Conservation (phyloP, 345 rosid genomes). For the Excoecaria cochinchinensis region DNA sequence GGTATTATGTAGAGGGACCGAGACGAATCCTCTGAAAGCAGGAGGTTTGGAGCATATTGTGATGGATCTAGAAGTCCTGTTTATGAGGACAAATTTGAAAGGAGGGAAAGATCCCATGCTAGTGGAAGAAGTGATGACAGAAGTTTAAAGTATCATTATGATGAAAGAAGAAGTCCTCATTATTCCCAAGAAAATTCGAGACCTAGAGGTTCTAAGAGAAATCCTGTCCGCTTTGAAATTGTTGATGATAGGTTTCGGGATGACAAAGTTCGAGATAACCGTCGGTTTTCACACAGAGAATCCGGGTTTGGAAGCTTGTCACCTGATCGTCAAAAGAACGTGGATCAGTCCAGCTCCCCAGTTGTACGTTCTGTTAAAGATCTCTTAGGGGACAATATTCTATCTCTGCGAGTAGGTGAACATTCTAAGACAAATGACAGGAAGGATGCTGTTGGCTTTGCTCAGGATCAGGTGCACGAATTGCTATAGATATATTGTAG, state of each 20-base stretch:
- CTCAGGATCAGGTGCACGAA: conserved; percentile 26
- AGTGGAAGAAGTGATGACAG: conserved; percentile 46
- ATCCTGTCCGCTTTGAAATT: conserved; percentile 69
- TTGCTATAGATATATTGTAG: neutral
- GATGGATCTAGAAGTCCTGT: conserved; percentile 44
- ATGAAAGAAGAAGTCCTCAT: conserved; percentile 58
- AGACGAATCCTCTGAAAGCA: conserved; percentile 43
- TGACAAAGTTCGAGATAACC: conserved; percentile 35
- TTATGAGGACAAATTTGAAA: conserved; percentile 39
- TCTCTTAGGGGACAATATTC: conserved; percentile 30
- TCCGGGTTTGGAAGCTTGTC: conserved; percentile 42
- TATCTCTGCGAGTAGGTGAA: conserved; percentile 25
- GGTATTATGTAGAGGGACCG: conserved; percentile 38
- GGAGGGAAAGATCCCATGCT: conserved; percentile 31
- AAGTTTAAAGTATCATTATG: conserved; percentile 39
- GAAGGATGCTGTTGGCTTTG: conserved; percentile 28
- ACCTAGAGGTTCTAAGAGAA: conserved; percentile 46
- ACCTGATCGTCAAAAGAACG: conserved; percentile 38
- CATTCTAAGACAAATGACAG: conserved; percentile 25
- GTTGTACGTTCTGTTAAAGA: conserved; percentile 39
- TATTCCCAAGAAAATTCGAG: conserved; percentile 43
- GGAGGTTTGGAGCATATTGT: conserved; percentile 34
- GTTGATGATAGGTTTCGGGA: conserved; percentile 61
- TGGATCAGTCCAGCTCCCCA: conserved; percentile 28
- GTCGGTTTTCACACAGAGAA: conserved; percentile 31